Evolutionary conservation across 2,329 filamentous ascomycete species (phyloP).

Genomic region (Epicoccum nigrum): DNA sequence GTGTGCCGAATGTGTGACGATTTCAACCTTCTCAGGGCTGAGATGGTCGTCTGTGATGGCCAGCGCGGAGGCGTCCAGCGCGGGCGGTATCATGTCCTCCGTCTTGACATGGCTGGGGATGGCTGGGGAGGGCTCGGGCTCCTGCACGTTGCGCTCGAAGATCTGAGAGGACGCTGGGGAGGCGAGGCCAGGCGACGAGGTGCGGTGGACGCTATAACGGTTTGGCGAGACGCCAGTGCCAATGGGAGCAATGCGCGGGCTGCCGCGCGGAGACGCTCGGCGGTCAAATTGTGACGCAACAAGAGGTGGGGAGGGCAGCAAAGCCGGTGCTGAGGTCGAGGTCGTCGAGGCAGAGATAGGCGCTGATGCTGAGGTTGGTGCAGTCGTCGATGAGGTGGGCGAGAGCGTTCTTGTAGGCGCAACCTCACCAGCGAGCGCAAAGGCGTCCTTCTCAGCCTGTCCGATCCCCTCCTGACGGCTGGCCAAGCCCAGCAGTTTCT

Average conservation of each 20-base stretch:
- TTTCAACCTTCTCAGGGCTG: slow-evolving; percentile 88
- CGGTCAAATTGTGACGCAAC: slow-evolving; percentile 36
- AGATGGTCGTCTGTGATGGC: slow-evolving; percentile 88
- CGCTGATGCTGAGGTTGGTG: slow-evolving; percentile 24
- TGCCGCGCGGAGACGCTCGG: slow-evolving; percentile 43
- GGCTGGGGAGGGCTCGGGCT: slow-evolving; percentile 72
- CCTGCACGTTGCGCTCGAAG: slow-evolving; percentile 94
- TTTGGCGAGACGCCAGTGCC: slow-evolving; percentile 62
- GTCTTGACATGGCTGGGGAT: slow-evolving; percentile 93
- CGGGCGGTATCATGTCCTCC: slow-evolving; percentile 90
- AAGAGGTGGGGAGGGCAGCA: slow-evolving; percentile 42
- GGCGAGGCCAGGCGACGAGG: slow-evolving; percentile 75
- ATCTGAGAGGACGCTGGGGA: slow-evolving; percentile 80
- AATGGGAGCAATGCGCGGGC: slow-evolving; percentile 45
- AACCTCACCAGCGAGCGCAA: slow-evolving; percentile 16
- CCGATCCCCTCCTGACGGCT: slow-evolving; percentile 42
- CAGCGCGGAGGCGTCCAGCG: slow-evolving; percentile 87
- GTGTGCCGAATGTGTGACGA: slow-evolving; percentile 84
- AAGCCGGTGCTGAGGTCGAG: slow-evolving; percentile 22
- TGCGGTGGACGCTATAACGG: slow-evolving; percentile 62
- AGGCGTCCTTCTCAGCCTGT: slow-evolving; percentile 18
- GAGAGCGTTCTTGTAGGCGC: slow-evolving; percentile 17
- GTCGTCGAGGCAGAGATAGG: neutral
- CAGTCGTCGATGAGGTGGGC: slow-evolving; percentile 9
- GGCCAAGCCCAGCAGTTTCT: slow-evolving; percentile 46